Evolutionary conservation across 2,329 filamentous ascomycete species (phyloP), one percentile per base, ranked within the genome.

Genomic region (Paracamarosporium sp.): DNA sequence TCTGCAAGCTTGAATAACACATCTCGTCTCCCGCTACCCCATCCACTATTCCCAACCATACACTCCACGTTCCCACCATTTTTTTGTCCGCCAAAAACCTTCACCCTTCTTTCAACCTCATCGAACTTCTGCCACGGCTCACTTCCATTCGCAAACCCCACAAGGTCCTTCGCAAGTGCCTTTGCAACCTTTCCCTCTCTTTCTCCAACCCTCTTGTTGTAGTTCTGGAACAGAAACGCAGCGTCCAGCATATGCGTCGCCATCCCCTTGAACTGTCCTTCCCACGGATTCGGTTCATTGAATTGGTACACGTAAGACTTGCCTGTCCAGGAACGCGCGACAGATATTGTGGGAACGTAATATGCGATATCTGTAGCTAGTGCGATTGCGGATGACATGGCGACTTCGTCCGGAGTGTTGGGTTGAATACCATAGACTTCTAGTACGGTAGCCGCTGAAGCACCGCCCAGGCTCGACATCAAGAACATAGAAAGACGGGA

Each of bases 321-420:
- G 1, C 64, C 58, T 5, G 62, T 59, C 51, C 61, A 72, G 3
- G 59, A 59, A 15, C 66, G 52, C 1, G 78, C 79, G 30, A 77
- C 76, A 5, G 73, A 64, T 6, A 77, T 33, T 0, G 76, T 76
- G 0, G 82, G 74, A 1, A 76, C 72, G 50, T 76, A 74, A 65
- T 80, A 83, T 6, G 66, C 65, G 33, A 83, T 74, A 52, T 84
- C 82, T 13, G 75, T 80, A 15, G 70, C 68, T 30, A 81, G 78
- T 1, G 76, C 60, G 4, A 83, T 66, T 22, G 82, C 67, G 1
- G 57, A 64, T 3, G 63, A 38, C 48, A 81, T 73, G 0, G 78
- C 79, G 4, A 73, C 68, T 0, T 76, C 69, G 38, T 82, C 78
- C 1, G 71, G 43, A 0, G 70, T 69, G 5, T 65, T 59, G 24